Base-by-base conservation (phyloP, 495 filamentous ascomycete species). In the Platismatia glauca region DNA sequence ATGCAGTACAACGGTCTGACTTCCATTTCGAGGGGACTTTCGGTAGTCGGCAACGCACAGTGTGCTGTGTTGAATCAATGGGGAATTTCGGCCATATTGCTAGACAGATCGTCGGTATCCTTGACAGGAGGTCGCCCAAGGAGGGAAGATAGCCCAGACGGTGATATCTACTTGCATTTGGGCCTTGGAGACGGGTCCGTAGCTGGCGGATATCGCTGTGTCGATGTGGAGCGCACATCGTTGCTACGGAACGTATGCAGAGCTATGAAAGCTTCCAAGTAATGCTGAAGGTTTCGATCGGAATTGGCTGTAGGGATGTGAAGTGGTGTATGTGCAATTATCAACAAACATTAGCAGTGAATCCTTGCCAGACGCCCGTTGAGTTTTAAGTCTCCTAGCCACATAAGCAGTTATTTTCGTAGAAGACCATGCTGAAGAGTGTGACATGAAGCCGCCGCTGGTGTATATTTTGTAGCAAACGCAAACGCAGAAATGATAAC, bases 361-460 rank as follows among this genome's bases (percentile, higher is more conserved):
- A 20, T 53, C 29, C 50, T 2, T n/a, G 7, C 18, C 27, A 53
- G 29, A 53, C 50, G 50, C 29, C 50, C 15, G 29, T 53, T 53
- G 29, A n/a, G 6, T 0, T 20, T 33, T 33, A 7, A 16, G 3
- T 20, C 7, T 16, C 16, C 29, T 16, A 18, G 29, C 50, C 50
- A 8, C 29, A 18, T 33, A 34, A 27, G 29, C 27, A 53, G 11
- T 11, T 20, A 31, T 34, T 33, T 11, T 11, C 27, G 16, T 53
- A 8, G 16, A 33, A 53, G 50, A 53, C 27, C 13, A 53, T 53
- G 27, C 38, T 31, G 60, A 41, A 27, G 27, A 29, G 34, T 52
- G 44, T 44, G 50, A 62, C 60, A 62, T 34, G 27, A 37, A 44
- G 41, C 27, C 60, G 48, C 50, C 50, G 43, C 38, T 43, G 38